phyloP scores from a whole-genome alignment of 2,329 filamentous ascomycete species.

The Parastagonospora avenae region DNA sequence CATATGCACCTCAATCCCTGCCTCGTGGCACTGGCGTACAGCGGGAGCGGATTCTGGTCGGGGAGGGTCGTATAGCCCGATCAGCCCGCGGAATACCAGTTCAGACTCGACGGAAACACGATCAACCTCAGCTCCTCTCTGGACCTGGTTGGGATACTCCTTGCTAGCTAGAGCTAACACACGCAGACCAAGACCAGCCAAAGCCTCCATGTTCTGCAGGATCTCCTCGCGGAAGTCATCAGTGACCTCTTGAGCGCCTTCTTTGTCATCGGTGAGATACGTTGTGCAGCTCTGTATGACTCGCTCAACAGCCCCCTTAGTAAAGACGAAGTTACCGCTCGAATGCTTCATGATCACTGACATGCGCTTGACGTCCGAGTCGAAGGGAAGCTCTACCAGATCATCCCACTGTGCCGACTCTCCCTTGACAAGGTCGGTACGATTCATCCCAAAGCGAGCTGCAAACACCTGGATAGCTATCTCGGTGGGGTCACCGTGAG shows the following conservation, averaged over 20 bases:
- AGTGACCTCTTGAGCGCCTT: slow-evolving; percentile 50
- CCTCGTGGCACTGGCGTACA: slow-evolving; percentile 51
- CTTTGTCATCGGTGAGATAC: slow-evolving; percentile 53
- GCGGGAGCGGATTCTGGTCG: slow-evolving; percentile 73
- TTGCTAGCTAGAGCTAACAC: slow-evolving; percentile 69
- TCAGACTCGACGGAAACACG: slow-evolving; percentile 69
- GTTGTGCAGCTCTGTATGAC: slow-evolving; percentile 67
- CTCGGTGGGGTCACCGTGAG: slow-evolving; percentile 60
- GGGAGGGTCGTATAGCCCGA: slow-evolving; percentile 85
- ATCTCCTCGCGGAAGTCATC: slow-evolving; percentile 62
- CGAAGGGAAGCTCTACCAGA: slow-evolving; percentile 72
- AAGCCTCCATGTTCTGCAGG: slow-evolving; percentile 69
- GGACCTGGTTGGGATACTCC: slow-evolving; percentile 46
- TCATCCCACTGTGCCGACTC: slow-evolving; percentile 36
- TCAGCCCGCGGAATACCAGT: slow-evolving; percentile 76
- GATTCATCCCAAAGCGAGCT: slow-evolving; percentile 69
- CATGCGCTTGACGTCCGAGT: slow-evolving; percentile 78
- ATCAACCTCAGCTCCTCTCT: slow-evolving; percentile 52
- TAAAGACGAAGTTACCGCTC: slow-evolving; percentile 53
- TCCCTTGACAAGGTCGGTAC: slow-evolving; percentile 55
- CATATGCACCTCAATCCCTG: slow-evolving; percentile 56
- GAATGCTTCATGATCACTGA: slow-evolving; percentile 66
- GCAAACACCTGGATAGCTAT: slow-evolving; percentile 78
- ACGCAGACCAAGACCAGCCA: slow-evolving; percentile 70
- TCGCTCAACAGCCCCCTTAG: slow-evolving; percentile 72